Conservation (phyloP, 2,329 filamentous ascomycete genomes). For the Neophaeococcomyces aloes region DNA sequence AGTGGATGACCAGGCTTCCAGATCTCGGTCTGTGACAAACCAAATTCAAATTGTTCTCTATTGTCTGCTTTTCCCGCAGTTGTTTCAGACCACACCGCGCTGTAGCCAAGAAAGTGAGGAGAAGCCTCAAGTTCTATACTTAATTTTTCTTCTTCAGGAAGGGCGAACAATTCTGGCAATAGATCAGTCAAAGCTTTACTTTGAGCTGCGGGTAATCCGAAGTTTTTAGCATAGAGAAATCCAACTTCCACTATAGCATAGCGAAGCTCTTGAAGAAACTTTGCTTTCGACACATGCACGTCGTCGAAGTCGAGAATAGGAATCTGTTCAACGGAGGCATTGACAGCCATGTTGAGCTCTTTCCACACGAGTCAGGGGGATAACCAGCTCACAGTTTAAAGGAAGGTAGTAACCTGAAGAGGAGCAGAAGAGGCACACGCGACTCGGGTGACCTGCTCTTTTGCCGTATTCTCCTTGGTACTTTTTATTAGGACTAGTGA, state of each 20-base stretch:
- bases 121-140: conserved; percentile 35
- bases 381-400: too few relatives aligned
- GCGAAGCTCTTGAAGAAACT: conserved; percentile 13
- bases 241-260: conserved; percentile 20
- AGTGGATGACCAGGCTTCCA: conserved; percentile 26
- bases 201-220: conserved; percentile 16
- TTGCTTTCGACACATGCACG: conserved; percentile 8
- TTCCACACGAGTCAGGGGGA: too few relatives aligned
- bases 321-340: conserved; percentile 16
- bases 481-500: too few relatives aligned
- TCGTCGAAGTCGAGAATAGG: conserved; percentile 27
- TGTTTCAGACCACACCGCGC: conserved; percentile 44
- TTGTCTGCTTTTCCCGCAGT: conserved; percentile 44
- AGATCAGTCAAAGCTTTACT: conserved; percentile 15
- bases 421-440: too few relatives aligned
- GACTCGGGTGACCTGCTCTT: too few relatives aligned
- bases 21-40: conserved; percentile 26
- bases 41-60: conserved; percentile 50
- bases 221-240: conserved; percentile 24
- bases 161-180: conserved; percentile 18
- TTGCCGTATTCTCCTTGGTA: too few relatives aligned
- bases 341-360: background rate
- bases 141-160: conserved; percentile 17
- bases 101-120: conserved; percentile 53
- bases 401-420: too few relatives aligned